Evolutionary conservation across 2,329 filamentous ascomycete genomes (phyloP), one percentile per base, ranked within the genome.

Genomic region (Cordyceps sp.): DNA sequence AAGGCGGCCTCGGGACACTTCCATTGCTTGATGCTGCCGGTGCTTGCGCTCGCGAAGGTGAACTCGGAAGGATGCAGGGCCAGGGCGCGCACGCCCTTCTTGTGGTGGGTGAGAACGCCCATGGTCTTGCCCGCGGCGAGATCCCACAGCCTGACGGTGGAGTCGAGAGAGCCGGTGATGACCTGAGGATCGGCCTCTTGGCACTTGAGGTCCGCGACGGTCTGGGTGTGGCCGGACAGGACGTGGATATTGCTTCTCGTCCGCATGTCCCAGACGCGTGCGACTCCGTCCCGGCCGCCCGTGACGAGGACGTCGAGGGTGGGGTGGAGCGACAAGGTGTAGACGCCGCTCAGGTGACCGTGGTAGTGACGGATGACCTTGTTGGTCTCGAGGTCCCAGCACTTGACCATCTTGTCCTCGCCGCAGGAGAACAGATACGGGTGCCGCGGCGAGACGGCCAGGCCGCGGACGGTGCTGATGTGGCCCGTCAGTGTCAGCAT

Each of bases 401-500:
- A 98, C 58, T 98, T 98, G 39, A 98, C 90, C 86, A 94, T 94
- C 63, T 98, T 98, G 54, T 98, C 90, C 57, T 98, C 90, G 36
- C 84, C 92, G 48, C 90, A 98, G 10, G 85, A 93, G 57, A 98
- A 98, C 9, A 98, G 69, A 50, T 98, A 98, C 0, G 90, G 92
- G 57, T 98, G 90, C 29, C 90, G 67, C 13, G 86, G 82, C 15
- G 84, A 93, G 7, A 98, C 83, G 0, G 88, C 90, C 30, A 98
- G 67, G 3, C 90, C 90, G 33, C 86, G 76, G 1, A 94, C 86
- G 5, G 84, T 92, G 30, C 83, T 92, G 47, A 93, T 94, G 55
- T 94, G 88, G 23, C 88, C 88, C 2, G 88, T 96, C 37, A 96
- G 60, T 0, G 88, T 94, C 39, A 96, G 60, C 35, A 76, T 71